phyloP scores from a whole-genome alignment of 768 basidiomycete species.

The Amanita muscaria region DNA sequence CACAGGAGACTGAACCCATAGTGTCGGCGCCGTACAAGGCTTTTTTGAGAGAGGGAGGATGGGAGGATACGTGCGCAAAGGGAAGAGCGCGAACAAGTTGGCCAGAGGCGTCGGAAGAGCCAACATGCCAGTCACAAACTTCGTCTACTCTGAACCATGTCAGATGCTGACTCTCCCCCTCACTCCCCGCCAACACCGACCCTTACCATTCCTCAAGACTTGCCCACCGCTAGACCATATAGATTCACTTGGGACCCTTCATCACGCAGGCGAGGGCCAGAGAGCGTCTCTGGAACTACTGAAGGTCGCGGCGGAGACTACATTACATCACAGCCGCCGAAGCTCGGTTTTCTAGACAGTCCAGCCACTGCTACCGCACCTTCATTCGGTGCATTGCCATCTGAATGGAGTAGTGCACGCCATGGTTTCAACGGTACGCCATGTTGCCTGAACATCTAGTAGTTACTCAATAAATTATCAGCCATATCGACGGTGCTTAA shows the following conservation, averaged over 20 bases:
- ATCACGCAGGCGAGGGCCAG: conserved; percentile 50
- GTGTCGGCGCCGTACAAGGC: conserved; percentile 29
- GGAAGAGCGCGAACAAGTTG: conserved; percentile 50
- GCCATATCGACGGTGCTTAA: conserved; percentile 93
- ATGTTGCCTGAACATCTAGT: conserved; percentile 2
- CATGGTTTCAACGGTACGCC: conserved; percentile 84
- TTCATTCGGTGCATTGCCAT: conserved; percentile 40
- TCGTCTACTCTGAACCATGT: conserved; percentile 3
- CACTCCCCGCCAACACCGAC: conserved; percentile 54
- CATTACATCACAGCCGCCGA: conserved; percentile 45
- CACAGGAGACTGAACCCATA: conserved; percentile 58
- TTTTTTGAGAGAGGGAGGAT: conserved; percentile 21
- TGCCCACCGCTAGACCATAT: conserved; percentile 48
- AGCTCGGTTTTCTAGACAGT: conserved; percentile 38
- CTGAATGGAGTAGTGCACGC: conserved; percentile 72
- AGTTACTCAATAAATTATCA: conserved; percentile 22
- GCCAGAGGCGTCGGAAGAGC: conserved; percentile 32
- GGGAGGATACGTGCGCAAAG: conserved; percentile 44
- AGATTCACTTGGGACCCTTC: conserved; percentile 71
- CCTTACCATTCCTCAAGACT: conserved; percentile 28
- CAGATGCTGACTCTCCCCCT: conserved; percentile 31
- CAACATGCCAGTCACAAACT: conserved; percentile 10
- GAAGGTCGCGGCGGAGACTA: conserved; percentile 59
- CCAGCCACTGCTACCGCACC: conserved; percentile 37
- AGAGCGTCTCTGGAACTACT: conserved; percentile 64